Conservation (phyloP, 805 yeast species). For the Saccharomycopsis fibuligera region DNA sequence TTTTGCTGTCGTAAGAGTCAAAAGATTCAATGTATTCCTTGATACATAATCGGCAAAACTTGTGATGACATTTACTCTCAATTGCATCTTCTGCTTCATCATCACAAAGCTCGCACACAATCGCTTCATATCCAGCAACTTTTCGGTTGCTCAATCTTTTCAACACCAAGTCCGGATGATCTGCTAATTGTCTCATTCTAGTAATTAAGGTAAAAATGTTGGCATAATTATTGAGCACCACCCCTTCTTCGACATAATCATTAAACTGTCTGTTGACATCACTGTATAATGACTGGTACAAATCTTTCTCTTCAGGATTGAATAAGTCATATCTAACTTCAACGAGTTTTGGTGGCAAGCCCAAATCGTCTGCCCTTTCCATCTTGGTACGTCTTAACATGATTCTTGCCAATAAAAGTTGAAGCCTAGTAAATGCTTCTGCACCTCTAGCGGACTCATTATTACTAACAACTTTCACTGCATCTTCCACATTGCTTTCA, state of each 20-base stretch:
- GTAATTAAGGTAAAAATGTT: constrained; percentile 94
- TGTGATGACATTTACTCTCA: constrained; percentile 88
- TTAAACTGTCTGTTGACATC: constrained; percentile 84
- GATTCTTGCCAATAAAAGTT: constrained; percentile 64
- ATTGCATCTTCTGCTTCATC: constrained; percentile 99
- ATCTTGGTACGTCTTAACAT: constrained; percentile 94
- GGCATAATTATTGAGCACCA: constrained; percentile 92
- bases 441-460: constrained; percentile 38
- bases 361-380: constrained; percentile 95
- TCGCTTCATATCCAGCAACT: constrained; percentile 34
- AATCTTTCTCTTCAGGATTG: constrained; percentile 92
- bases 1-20: constrained; percentile 32
- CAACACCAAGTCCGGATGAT: constrained; percentile 93
- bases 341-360: constrained; percentile 92
- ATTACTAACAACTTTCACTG: background rate
- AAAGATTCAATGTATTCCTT: constrained; percentile 83
- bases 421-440: constrained; percentile 70
- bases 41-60: constrained; percentile 88
- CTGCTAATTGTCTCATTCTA: constrained; percentile 96
- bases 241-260: constrained; percentile 93
- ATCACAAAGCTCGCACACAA: constrained; percentile 89
- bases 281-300: constrained; percentile 80
- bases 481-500: constrained; percentile 1
- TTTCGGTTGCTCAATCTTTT: constrained; percentile 48
- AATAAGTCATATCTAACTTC: constrained; percentile 81